Evolutionary conservation across 768 basidiomycete genomes (phyloP), one percentile per base, ranked within the genome.

Genomic region (Amanita exitialis): DNA sequence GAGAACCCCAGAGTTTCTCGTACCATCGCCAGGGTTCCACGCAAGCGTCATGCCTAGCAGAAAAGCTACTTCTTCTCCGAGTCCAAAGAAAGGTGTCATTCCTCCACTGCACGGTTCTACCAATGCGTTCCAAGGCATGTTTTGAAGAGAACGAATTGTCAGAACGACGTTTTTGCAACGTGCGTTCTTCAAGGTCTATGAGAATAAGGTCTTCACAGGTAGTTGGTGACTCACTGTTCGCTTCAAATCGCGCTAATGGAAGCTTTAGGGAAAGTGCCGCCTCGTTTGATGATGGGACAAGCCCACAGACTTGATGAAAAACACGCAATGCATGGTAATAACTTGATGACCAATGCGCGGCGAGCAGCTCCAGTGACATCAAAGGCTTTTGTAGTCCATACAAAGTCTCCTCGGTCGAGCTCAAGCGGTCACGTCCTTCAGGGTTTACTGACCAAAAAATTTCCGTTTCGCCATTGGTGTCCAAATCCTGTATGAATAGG

Each of bases 291-390:
- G n/a, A 16, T 10, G 47, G 34, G 21, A 1, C 20, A 23, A 47
- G 36, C 4, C 34, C 32, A 21, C 47, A 47, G 10, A 25, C 34
- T 13, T 21, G 47, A 37, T 47, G 47, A 28, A 47, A 47, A 4
- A 47, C 20, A 10, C 47, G 47, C 47, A 47, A 21, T 2, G 34
- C 47, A 20, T 47, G 32, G 34, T 47, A 47, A 47, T 47, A 36
- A 12, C 20, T 21, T 23, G 47, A 15, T 2, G 47, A 35, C 47
- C 47, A 47, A 37, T 47, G 47, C 23, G 35, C 47, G n/a, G 47
- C 47, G 23, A 30, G 21, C 18, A 47, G 18, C 21, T 47, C 47
- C n/a, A 47, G 13, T 21, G 47, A 47, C 47, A 37, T 15, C 1
- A 34, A 25, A 20, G 47, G 47, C 8, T 28, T 28, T 28, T 28